Percentiles rank a stretch among this genome's conserved stretches.
Conservation (phyloP, 148 eudicot genomes). For the Talinum fruticosum region DNA sequence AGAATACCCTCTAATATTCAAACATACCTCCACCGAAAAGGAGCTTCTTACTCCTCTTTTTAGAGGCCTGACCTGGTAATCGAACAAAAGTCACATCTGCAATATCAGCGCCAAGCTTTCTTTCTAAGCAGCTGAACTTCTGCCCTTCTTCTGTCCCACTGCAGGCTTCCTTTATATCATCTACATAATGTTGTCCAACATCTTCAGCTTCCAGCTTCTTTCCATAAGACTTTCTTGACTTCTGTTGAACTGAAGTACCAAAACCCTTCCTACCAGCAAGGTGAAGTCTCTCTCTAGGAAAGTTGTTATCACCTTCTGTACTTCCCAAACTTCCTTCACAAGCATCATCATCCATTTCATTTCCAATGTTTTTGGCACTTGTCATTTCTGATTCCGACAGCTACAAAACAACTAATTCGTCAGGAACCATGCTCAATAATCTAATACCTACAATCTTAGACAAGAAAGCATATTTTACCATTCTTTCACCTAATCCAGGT, state of each 20-base stretch:
- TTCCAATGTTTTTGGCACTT: slow-evolving; percentile 47
- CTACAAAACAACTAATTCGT: slow-evolving; percentile 29
- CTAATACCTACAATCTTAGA: neutral
- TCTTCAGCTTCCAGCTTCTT: slow-evolving; percentile 49
- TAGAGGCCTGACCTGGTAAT: slow-evolving; percentile 51
- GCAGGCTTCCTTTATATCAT: slow-evolving; percentile 89
- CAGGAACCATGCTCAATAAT: slow-evolving; percentile 6
- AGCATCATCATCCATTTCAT: slow-evolving; percentile 63
- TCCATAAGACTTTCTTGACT: slow-evolving; percentile 47
- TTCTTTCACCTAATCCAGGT: slow-evolving; percentile 53
- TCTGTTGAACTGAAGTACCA: slow-evolving; percentile 34
- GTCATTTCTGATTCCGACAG: slow-evolving; percentile 52
- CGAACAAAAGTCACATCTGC: slow-evolving; percentile 40
- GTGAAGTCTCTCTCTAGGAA: slow-evolving; percentile 38
- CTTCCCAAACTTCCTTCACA: slow-evolving; percentile 73
- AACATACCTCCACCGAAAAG: slow-evolving; percentile 68
- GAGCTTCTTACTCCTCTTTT: slow-evolving; percentile 84
- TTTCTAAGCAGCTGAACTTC: slow-evolving; percentile 39
- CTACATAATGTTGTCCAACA: slow-evolving; percentile 42
- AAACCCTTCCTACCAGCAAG: slow-evolving; percentile 32
- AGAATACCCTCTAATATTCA: neutral
- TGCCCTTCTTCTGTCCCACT: slow-evolving; percentile 96
- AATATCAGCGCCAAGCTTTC: slow-evolving; percentile 45
- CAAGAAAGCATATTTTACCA: slow-evolving; percentile 33
- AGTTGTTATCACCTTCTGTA: slow-evolving; percentile 72